These are phyloP conservation scores for Cladophialophora chaetospira DNA, from an alignment of 2,329 filamentous ascomycete genomes.

Conservation along the genomic window DNA sequence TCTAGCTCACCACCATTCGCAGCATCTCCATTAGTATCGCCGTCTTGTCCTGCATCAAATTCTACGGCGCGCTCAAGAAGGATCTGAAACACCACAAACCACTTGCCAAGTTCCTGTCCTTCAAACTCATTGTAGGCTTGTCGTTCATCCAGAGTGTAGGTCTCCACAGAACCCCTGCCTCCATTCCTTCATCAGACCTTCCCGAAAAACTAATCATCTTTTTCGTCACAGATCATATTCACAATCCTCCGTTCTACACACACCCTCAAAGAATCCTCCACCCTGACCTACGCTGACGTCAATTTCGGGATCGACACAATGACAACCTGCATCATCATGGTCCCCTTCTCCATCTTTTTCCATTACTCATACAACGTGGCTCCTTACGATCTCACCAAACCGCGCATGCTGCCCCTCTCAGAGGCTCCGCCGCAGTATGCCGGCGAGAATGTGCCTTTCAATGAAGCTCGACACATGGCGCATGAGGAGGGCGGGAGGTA, in stretches of 20 bases:
- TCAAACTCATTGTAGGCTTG: conserved; percentile 40
- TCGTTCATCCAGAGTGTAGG: conserved; percentile 33
- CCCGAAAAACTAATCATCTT: no score
- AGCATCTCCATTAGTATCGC: conserved; percentile 33
- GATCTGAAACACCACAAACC: conserved; percentile 37
- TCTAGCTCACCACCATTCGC: conserved; percentile 28
- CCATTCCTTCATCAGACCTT: no score
- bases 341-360: conserved; percentile 38
- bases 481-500: conserved; percentile 4
- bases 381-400: conserved; percentile 29
- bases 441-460: neutral
- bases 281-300: conserved; percentile 37
- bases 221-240: conserved; percentile 40
- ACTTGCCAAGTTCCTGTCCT: conserved; percentile 38
- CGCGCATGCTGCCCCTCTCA: neutral
- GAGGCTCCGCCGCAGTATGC: conserved; percentile 1
- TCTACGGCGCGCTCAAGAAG: conserved; percentile 35
- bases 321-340: conserved; percentile 39
- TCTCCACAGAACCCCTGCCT: no score
- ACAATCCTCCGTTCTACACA: conserved; percentile 34
- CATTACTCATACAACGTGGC: conserved; percentile 36
- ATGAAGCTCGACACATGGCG: neutral
- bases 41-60: conserved; percentile 34
- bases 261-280: conserved; percentile 31
- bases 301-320: conserved; percentile 38